phyloP scores from a whole-genome alignment of 352 stramenopile genomes.

The Phytophthora hibernalis region DNA sequence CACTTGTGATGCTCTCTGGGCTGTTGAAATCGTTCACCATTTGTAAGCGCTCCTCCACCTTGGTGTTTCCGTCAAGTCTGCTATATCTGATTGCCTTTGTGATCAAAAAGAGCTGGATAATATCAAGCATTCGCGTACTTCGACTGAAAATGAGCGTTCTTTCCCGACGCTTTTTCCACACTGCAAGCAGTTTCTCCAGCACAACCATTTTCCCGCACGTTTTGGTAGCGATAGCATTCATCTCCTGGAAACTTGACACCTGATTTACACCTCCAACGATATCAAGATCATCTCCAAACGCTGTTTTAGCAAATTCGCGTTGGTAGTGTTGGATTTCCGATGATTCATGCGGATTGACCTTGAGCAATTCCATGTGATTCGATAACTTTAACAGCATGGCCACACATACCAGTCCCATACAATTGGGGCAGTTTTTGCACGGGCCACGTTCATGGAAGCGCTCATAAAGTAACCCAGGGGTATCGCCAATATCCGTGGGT shows the following conservation, averaged over 20 bases:
- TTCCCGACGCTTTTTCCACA: conserved; percentile 71
- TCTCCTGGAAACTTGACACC: conserved; percentile 62
- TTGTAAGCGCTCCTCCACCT: conserved; percentile 74
- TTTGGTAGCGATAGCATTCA: conserved; percentile 62
- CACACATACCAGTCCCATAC: conserved; percentile 75
- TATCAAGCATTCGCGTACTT: conserved; percentile 84
- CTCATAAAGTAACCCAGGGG: conserved; percentile 60
- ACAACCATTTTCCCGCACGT: conserved; percentile 89
- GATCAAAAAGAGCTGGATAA: conserved; percentile 81
- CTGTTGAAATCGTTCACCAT: conserved; percentile 84
- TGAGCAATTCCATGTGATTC: conserved; percentile 84
- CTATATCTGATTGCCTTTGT: conserved; percentile 67
- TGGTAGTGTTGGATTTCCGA: conserved; percentile 62
- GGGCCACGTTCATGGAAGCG: conserved; percentile 61
- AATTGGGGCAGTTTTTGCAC: conserved; percentile 74
- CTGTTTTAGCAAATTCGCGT: conserved; percentile 57
- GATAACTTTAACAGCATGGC: conserved; percentile 80
- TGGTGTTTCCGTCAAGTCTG: conserved; percentile 76
- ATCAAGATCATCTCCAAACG: conserved; percentile 66
- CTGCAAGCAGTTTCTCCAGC: conserved; percentile 67
- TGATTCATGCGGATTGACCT: conserved; percentile 68
- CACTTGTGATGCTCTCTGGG: conserved; percentile 53
- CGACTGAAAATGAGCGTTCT: conserved; percentile 82
- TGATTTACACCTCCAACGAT: conserved; percentile 65
- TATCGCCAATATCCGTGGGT: conserved; percentile 36